Evolutionary conservation across 2,329 filamentous ascomycete species (phyloP).

Genomic region (Microdochium nivale): DNA sequence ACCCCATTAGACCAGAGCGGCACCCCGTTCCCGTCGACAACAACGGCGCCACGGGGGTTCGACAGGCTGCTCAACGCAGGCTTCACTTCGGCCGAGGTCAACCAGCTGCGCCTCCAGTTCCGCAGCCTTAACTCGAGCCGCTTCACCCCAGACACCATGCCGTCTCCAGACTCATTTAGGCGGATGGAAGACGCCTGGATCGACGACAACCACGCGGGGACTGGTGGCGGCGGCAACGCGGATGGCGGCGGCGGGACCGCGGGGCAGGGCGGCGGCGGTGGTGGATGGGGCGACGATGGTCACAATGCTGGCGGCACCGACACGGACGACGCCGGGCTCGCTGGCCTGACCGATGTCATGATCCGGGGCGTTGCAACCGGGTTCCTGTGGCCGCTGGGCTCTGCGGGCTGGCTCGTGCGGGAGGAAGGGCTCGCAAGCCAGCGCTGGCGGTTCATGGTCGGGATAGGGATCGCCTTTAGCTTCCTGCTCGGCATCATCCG

Average conservation of each 20-base stretch:
- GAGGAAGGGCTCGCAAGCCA: slow-evolving; percentile 84
- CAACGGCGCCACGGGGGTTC: slow-evolving; percentile 63
- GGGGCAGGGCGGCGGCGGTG: slow-evolving; percentile 23
- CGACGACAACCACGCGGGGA: slow-evolving; percentile 48
- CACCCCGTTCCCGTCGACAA: slow-evolving; percentile 9
- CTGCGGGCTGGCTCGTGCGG: slow-evolving; percentile 73
- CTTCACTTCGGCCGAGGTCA: slow-evolving; percentile 76
- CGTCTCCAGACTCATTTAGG: slow-evolving; percentile 65
- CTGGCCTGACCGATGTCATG: slow-evolving; percentile 70
- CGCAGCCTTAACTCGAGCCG: slow-evolving; percentile 72
- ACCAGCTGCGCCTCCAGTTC: slow-evolving; percentile 81
- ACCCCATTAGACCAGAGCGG: slow-evolving; percentile 1
- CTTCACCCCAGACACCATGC: slow-evolving; percentile 84
- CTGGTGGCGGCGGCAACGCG: slow-evolving; percentile 19
- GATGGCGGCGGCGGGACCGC: slow-evolving; percentile 20
- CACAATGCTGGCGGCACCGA: slow-evolving; percentile 32
- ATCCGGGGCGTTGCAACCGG: slow-evolving; percentile 83
- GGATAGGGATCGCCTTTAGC: slow-evolving; percentile 67
- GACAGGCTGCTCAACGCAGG: slow-evolving; percentile 75
- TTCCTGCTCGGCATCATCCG: slow-evolving; percentile 25
- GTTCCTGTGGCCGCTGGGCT: slow-evolving; percentile 90
- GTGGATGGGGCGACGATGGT: slow-evolving; percentile 14
- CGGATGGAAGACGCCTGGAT: slow-evolving; percentile 87
- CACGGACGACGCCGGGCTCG: slow-evolving; percentile 36
- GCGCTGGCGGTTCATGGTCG: slow-evolving; percentile 77